These are phyloP conservation scores for Trypanosoma brucei DNA, from an alignment of 208 protist genomes.

Conservation along the genomic window DNA sequence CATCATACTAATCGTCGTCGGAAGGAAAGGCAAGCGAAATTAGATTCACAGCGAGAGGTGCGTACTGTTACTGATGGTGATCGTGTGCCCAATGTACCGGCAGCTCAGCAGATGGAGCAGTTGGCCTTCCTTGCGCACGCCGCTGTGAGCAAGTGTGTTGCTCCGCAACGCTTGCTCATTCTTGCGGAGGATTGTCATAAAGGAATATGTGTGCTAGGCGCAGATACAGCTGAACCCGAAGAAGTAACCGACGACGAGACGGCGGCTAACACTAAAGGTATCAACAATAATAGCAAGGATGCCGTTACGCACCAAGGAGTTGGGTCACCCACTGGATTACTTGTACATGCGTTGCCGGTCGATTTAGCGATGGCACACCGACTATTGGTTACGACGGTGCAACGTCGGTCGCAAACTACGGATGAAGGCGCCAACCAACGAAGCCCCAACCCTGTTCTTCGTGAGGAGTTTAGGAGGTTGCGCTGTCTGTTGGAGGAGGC, in stretches of 20 bases:
- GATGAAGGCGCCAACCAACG: not conserved
- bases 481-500: constrained; percentile 31
- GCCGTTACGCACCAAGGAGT: not conserved
- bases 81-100: not conserved
- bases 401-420: constrained; percentile 42
- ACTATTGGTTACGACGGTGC: constrained; percentile 48
- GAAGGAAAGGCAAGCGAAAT: not conserved
- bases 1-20: not conserved
- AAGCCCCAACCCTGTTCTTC: constrained; percentile 76
- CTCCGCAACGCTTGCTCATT: constrained; percentile 56
- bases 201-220: constrained; percentile 40
- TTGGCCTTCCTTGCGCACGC: constrained; percentile 69
- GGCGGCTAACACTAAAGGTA: not conserved
- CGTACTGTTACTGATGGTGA: not conserved
- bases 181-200: constrained; percentile 48
- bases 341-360: constrained; percentile 43
- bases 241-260: too few species aligned
- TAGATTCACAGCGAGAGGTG: not conserved
- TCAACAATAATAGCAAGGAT: not conserved
- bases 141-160: constrained; percentile 52
- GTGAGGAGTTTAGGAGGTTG: constrained; percentile 50
- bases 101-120: constrained; percentile 24
- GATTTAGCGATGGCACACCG: constrained; percentile 51
- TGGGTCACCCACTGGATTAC: constrained; percentile 13
- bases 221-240: constrained; percentile 28